Evolutionary conservation across 805 yeast genomes (phyloP), one percentile per base, ranked within the genome.

Genomic region (Cephaloascus albidus): DNA sequence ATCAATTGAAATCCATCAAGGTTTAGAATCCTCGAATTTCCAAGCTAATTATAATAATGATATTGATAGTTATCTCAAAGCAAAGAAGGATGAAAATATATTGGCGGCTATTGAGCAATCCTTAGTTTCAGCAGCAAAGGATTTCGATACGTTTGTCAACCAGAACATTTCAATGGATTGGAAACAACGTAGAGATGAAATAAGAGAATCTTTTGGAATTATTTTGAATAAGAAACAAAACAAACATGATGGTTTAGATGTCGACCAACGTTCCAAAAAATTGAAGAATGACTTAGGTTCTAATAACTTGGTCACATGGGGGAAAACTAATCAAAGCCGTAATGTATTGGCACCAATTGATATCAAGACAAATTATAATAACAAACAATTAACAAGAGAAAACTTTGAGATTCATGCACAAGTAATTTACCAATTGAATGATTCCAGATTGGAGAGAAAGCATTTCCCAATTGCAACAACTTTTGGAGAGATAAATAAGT

Each of bases 51-150:
- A 23, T 23, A 8, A 6, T 12, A 23, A 23, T 23, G 81, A 80
- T 46, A 65, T 83, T 26, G 89, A 82, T 43, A 67, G 67, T 35
- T 85, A 81, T 51, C 57, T 88, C 43, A 72, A 68, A 43, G 67
- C 73, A 18, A 84, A 82, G 51, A 85, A 85, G 51, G 94, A 88
- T 41, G 95, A 88, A 55, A 86, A 77, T 54, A 80, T 88, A 28
- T 60, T 88, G 35, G 70, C 81, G 18, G 82, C 95, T 3, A 87
- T 90, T 45, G 96, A 89, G 53, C 87, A 80, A 48, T 73, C 88
- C 0, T 70, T 89, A 43, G 61, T 73, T 2, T 60, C 77, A 17
- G 88, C 95, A 4, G 81, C 94, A 3, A 71, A 71, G 40, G 96
- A 88, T 53, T 93, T 90, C 59, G 96, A 89, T 55, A 61, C 58